A percentile compares a stretch with the other conserved stretches of the same genome.
phyloP scores from a whole-genome alignment of 2,329 filamentous ascomycete species.

The Phoma sp. region DNA sequence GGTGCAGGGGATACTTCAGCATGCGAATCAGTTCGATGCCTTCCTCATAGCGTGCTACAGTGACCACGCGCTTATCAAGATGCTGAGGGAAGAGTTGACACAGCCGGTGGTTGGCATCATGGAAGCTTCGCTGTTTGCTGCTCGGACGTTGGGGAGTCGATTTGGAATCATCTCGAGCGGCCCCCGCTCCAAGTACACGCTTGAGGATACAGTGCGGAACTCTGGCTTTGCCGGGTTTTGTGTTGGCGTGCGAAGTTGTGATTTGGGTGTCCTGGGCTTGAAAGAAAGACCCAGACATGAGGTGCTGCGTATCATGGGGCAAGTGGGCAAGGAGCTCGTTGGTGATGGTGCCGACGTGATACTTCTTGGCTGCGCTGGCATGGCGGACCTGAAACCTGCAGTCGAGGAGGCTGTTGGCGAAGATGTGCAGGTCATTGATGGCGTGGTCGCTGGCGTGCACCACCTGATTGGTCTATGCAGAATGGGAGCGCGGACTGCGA shows the following conservation, averaged over 20 bases:
- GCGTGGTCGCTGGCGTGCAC: conserved; percentile 57
- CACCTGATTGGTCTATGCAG: conserved; percentile 55
- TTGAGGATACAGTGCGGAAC: conserved; percentile 49
- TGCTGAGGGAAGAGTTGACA: conserved; percentile 55
- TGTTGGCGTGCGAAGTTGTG: conserved; percentile 52
- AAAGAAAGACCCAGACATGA: conserved; percentile 49
- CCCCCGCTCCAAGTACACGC: conserved; percentile 49
- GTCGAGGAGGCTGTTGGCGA: conserved; percentile 56
- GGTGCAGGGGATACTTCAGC: conserved; percentile 54
- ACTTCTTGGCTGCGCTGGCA: conserved; percentile 57
- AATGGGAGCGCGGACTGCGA: conserved; percentile 55
- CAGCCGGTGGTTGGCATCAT: conserved; percentile 59
- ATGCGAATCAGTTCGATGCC: conserved; percentile 54
- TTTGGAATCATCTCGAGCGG: conserved; percentile 56
- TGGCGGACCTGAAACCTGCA: conserved; percentile 55
- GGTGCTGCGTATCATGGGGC: conserved; percentile 50
- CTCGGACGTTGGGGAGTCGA: conserved; percentile 56
- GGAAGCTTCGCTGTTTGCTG: conserved; percentile 59
- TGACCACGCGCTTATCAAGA: conserved; percentile 55
- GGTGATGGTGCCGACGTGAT: conserved; percentile 53
- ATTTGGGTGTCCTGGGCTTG: conserved; percentile 55
- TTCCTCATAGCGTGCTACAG: conserved; percentile 59
- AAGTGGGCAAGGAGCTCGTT: conserved; percentile 50
- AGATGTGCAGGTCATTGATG: conserved; percentile 59
- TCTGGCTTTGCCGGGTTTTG: conserved; percentile 54